Percentiles rank a stretch among this genome's conserved stretches.
These are phyloP conservation scores for Galerina marginata DNA, from an alignment of 768 basidiomycete species.

Conservation along the genomic window DNA sequence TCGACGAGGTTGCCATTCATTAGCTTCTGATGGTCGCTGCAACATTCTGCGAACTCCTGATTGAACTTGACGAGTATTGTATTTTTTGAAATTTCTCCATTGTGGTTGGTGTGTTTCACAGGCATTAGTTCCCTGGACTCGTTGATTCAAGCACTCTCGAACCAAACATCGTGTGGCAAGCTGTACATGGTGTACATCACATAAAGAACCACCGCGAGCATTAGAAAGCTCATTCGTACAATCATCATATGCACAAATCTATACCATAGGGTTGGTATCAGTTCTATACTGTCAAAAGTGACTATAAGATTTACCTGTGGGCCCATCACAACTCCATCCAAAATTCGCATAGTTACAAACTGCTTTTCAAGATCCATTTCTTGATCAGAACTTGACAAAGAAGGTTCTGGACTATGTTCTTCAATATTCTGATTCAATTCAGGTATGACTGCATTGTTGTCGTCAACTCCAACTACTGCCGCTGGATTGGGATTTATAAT, in stretches of 20 bases:
- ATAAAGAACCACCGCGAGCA: slow-evolving; percentile 15
- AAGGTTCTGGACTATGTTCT: too few relatives aligned
- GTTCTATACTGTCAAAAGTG: too few relatives aligned
- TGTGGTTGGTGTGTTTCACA: background rate
- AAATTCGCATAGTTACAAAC: too few relatives aligned
- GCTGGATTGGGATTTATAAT: background rate
- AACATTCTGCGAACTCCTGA: background rate
- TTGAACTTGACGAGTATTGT: background rate
- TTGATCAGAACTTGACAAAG: too few relatives aligned
- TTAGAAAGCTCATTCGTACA: slow-evolving; percentile 14
- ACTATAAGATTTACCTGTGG: too few relatives aligned
- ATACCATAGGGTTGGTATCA: too few relatives aligned
- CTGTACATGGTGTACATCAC: slow-evolving; percentile 2
- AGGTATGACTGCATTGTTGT: background rate
- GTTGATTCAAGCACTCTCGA: background rate
- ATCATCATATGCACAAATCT: slow-evolving; percentile 15
- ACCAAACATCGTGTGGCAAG: slow-evolving; percentile 1
- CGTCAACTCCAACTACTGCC: background rate
- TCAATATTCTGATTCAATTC: too few relatives aligned
- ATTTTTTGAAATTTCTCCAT: background rate
- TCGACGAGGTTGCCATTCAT: background rate
- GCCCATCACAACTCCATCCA: too few relatives aligned
- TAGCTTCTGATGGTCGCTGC: background rate
- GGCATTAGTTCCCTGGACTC: background rate
- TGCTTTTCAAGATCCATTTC: too few relatives aligned